Base-by-base conservation (phyloP, 2,329 filamentous ascomycete genomes). In the Cercospora sp. region DNA sequence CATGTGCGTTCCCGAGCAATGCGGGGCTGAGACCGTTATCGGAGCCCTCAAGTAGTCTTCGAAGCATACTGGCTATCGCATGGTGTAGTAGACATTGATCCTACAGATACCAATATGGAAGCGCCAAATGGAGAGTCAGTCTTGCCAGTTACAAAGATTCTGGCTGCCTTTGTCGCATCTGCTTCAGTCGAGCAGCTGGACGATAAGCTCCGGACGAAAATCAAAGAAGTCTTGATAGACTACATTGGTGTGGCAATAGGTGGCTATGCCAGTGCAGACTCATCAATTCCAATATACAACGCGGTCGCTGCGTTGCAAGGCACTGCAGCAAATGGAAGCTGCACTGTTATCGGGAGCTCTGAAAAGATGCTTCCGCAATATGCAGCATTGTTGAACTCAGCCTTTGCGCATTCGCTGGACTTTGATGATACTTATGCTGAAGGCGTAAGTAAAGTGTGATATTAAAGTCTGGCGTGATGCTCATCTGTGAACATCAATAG, bases 361-460 rank as follows among this genome's bases (percentile, higher is more conserved):
- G 71, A 59, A n/a, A 66, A 65, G 8, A 78, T 77, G 68, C 74
- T 79, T 12, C 78, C 77, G 2, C 80, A 81, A 23, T 80, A 80
- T 59, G 81, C 81, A 1, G 79, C 76, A 0, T 73, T 83, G 10
- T 69, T 83, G 23, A 83, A 83, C 64, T 81, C 79, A 4, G 76
- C 80, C 0, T 78, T 82, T 39, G 79, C 78, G 8, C 82, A 83
- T 72, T 80, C 78, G 3, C 75, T 82, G 60, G 81, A 83, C 69
- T 83, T 82, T 70, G 81, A 83, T 71, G 81, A 83, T 70, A 83
- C 81, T 2, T 80, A 81, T 66, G 80, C 80, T 2, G 70, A 75
- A 2, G 80, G 79, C 1, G 68, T 67, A 31, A 63, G 68, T 67
- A 55, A 5, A 55, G 26, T 28, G 48, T 8, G 23, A 28, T 9